Evolutionary conservation across 1,284 basidiomycete genomes (phyloP).

Genomic region (Irpex rosettiformis): DNA sequence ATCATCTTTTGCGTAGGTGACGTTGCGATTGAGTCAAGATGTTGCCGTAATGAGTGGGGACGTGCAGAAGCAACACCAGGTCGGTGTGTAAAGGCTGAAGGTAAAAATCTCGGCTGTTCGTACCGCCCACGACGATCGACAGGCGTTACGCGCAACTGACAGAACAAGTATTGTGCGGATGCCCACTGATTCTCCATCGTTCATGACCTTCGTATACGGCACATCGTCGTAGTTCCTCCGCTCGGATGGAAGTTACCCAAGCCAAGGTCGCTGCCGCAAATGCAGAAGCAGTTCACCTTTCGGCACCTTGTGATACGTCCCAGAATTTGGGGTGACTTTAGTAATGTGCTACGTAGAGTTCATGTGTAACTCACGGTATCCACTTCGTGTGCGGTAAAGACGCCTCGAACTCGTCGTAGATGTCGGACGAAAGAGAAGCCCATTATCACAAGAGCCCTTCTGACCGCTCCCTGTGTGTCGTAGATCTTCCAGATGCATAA

Average conservation of each 20-base stretch:
- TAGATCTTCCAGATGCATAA: neutral
- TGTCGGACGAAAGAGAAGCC: neutral
- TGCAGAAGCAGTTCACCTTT: neutral
- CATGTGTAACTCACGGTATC: neutral
- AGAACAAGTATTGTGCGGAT: neutral
- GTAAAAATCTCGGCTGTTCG: neutral
- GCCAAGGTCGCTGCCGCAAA: neutral
- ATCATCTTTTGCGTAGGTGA: neutral
- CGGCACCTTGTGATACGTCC: neutral
- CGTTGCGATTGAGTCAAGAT: neutral
- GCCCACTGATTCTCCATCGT: neutral
- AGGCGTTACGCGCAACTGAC: neutral
- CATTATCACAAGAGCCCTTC: neutral
- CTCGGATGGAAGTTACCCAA: no score
- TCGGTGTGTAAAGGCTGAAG: neutral
- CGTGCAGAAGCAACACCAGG: neutral
- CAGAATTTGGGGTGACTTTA: conserved; percentile 1
- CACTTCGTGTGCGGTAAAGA: neutral
- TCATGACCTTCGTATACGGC: neutral
- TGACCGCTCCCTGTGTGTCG: no score
- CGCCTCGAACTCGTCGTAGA: neutral
- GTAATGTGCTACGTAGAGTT: neutral
- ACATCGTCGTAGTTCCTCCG: neutral
- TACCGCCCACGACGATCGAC: neutral
- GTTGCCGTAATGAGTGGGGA: neutral